Evolutionary conservation across 129 eudicot genomes (phyloP), one percentile per base, ranked within the genome.

Genomic region (Lactuca saligna): DNA sequence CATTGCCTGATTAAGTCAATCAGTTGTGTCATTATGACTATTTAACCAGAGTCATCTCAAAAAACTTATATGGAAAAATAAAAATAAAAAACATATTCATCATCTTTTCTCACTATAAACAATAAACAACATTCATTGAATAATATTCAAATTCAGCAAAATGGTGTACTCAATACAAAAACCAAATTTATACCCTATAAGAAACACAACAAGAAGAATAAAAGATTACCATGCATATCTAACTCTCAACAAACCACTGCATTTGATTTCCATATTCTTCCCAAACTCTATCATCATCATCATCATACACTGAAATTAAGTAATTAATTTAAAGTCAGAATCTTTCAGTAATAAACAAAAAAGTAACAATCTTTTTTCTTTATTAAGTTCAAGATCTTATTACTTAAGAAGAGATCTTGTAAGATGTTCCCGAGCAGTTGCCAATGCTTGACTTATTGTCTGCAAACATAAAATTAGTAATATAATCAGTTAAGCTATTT

Each of bases 361-460:
- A 70, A 58, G 33, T 62, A 15, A 8, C n/a, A 0, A 31, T 25
- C 6, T 46, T 50, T 46, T 33, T 49, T 56, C 63, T 20, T 20
- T 50, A 29, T 41, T 17, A 14, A 50, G 80, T 73, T 72, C 32
- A 49, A 65, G 56, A 58, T 72, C 51, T 61, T 50, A 68, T 87
- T 88, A 91, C 85, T 82, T 85, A 63, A 91, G 89, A 54, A 91
- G 95, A 59, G 97, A 91, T 74, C 96, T 85, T 14, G 96, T 65
- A 35, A 91, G 78, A 65, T 91, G 97, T 70, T 91, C 96, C 7
- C 97, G 85, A 29, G 97, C 97, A 67, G 97, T 91, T 31, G 90
- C 90, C 77, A 91, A 57, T 44, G 97, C 97, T 78, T 91, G 97
- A 80, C 86, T 85, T 60, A 91, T 77, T n/a, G 97, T 91, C 97